phyloP scores from a whole-genome alignment of 192 early-diverging fungal species.

The Coemansia sp. region DNA sequence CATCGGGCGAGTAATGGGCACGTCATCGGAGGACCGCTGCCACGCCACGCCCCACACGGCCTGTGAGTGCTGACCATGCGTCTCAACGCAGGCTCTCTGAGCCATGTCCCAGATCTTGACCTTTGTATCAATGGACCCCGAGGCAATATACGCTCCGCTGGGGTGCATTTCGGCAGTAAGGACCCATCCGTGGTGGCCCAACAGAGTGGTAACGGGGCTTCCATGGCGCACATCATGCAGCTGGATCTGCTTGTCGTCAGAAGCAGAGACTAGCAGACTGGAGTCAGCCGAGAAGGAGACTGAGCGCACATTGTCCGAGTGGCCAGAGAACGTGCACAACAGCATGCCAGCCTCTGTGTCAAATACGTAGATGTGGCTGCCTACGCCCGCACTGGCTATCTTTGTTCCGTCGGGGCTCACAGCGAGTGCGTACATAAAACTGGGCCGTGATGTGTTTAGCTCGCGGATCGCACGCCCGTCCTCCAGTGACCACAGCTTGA shows the following conservation, averaged over 20 bases:
- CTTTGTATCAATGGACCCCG: constrained; percentile 46
- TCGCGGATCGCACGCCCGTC: constrained; percentile 24
- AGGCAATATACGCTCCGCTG: constrained; percentile 42
- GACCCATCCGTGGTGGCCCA: constrained; percentile 51
- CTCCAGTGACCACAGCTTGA: constrained; percentile 41
- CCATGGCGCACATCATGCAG: constrained; percentile 46
- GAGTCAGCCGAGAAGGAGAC: constrained; percentile 47
- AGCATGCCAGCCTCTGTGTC: constrained; percentile 32
- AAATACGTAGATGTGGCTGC: constrained; percentile 41
- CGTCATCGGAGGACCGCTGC: constrained; percentile 36
- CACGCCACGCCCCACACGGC: constrained; percentile 50
- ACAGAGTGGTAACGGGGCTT: constrained; percentile 28
- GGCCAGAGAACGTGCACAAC: constrained; percentile 40
- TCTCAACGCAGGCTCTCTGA: constrained; percentile 43
- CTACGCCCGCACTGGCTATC: constrained; percentile 41
- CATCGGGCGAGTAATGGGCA: constrained; percentile 32
- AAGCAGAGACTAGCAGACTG: constrained; percentile 31
- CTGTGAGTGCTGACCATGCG: constrained; percentile 40
- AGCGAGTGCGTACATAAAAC: constrained; percentile 41
- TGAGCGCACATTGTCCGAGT: constrained; percentile 50
- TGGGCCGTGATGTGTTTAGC: constrained; percentile 47
- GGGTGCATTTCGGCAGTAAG: constrained; percentile 48
- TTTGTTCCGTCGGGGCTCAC: constrained; percentile 39
- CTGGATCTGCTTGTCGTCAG: constrained; percentile 53
- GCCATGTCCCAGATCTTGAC: constrained; percentile 54